These are phyloP conservation scores for Staphylotrichum tortipilum DNA, from an alignment of 495 filamentous ascomycete species.

Conservation along the genomic window DNA sequence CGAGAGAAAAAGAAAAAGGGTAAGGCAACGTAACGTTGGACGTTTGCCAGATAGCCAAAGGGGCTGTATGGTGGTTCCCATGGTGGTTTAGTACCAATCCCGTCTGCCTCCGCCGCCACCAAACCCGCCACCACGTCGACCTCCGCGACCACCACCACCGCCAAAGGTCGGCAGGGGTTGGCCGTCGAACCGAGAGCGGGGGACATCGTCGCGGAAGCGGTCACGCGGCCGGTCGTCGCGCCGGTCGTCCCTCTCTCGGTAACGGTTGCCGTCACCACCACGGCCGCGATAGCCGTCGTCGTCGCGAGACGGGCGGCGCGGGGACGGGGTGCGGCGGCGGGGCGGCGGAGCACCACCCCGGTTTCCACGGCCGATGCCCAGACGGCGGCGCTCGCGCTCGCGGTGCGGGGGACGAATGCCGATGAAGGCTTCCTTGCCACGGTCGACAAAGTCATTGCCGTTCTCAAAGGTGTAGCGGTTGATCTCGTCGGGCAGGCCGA, in stretches of 20 bases:
- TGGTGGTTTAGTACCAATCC: background rate
- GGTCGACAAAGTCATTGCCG: constrained; percentile 59
- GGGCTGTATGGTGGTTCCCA: too few relatives aligned
- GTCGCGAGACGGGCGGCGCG: background rate
- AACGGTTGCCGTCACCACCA: constrained; percentile 3
- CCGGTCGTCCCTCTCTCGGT: background rate
- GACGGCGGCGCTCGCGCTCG: constrained; percentile 23
- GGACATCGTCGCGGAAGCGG: constrained; percentile 10
- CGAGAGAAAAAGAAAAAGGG: too few relatives aligned
- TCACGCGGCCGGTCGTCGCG: constrained; percentile 1
- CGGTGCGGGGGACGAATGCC: constrained; percentile 46
- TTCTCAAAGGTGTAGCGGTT: constrained; percentile 75
- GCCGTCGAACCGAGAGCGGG: constrained; percentile 23
- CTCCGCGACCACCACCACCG: constrained; percentile 4
- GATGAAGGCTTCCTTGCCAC: constrained; percentile 60
- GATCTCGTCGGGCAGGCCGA: constrained; percentile 51
- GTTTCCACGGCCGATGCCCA: constrained; percentile 7
- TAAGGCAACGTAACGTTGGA: too few relatives aligned
- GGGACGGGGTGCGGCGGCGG: constrained; percentile 5
- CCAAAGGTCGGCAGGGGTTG: constrained; percentile 22
- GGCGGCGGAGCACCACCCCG: background rate
- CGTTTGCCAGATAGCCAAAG: too few relatives aligned
- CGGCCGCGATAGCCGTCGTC: constrained; percentile 5
- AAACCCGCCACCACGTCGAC: constrained; percentile 16
- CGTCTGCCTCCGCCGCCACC: constrained; percentile 8